Percentiles rank a stretch among this genome's conserved stretches.
phyloP scores from a whole-genome alignment of 495 filamentous ascomycete species.

The Cenococcum geophilum region DNA sequence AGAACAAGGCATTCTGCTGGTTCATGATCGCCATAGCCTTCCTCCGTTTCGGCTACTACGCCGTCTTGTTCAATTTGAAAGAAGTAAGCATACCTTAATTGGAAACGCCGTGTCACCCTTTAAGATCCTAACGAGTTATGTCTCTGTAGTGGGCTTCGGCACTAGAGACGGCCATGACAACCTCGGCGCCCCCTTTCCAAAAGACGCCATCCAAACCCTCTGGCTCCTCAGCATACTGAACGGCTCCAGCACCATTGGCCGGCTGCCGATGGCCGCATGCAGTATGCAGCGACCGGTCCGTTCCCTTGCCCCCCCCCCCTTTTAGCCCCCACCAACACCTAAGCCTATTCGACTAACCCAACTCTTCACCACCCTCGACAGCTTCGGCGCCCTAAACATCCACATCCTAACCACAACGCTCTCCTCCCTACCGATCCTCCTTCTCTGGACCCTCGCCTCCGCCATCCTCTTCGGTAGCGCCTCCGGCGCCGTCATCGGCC shows the following conservation, averaged over 20 bases:
- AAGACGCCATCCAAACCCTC: constrained; percentile 39
- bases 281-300: constrained; percentile 28
- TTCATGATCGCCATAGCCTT: constrained; percentile 36
- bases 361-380: constrained; percentile 16
- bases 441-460: constrained; percentile 42
- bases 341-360: neutral
- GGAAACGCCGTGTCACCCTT: neutral
- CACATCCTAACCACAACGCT: constrained; percentile 35
- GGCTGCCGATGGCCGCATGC: constrained; percentile 33
- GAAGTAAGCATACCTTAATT: constrained; percentile 28
- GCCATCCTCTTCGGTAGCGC: constrained; percentile 40
- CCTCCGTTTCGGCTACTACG: constrained; percentile 44
- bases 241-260: constrained; percentile 37
- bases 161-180: constrained; percentile 24
- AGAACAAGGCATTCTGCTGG: constrained; percentile 33
- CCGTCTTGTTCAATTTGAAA: constrained; percentile 44
- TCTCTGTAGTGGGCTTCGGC: constrained; percentile 40
- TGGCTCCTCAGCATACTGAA: constrained; percentile 44
- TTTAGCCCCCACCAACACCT: neutral
- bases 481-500: constrained; percentile 39
- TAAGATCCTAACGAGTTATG: neutral
- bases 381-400: constrained; percentile 37
- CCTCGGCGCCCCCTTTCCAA: neutral
- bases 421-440: constrained; percentile 35
- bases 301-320: neutral